Base-by-base conservation (phyloP, 2,329 filamentous ascomycete genomes). In the Scedosporium boydii region DNA sequence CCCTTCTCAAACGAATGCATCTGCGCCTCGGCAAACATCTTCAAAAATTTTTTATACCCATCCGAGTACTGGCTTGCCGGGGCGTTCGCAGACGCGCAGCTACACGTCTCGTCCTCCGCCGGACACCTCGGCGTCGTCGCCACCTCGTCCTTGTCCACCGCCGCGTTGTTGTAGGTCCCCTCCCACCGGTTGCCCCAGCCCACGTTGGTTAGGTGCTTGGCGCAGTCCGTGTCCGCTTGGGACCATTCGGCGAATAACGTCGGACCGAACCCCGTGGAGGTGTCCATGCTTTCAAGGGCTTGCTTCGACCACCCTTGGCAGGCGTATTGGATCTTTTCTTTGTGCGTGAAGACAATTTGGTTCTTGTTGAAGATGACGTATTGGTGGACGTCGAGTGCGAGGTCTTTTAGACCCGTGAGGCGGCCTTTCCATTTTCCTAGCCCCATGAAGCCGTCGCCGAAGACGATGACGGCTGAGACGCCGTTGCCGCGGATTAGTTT, bases 211-310 rank as follows among this genome's bases (percentile, higher is more conserved):
- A 93, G 82, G 71, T 70, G 65, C 62, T 70, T 64, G 18, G 82
- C 80, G 67, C 82, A 83, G 68, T 85, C 82, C 0, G 88, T 91
- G 71, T 91, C 88, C 27, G 89, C 88, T 74, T 91, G 88, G 1
- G 83, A 87, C 86, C 87, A 92, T 75, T 92, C 89, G 65, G 88
- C 89, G 70, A 87, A 87, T 64, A 92, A 83, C 6, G 87, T 91
- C 0, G 88, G 87, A 0, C 89, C 88, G 75, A 88, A 91, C 38
- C 55, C 53, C 6, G 57, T 57, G 2, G 63, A 44, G 56, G 55
- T 66, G 69, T 84, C 78, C 71, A 85, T 83, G 68, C 82, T 84
- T 55, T 80, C 76, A 23, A 78, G 70, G 10, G 85, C 79, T 75
- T 91, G 86, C 55, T 80, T 73, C 3, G 82, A 82, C 87, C 88